These are phyloP conservation scores for Austroboletus novae-zelandiae DNA, from an alignment of 1,284 basidiomycete genomes.

Conservation along the genomic window DNA sequence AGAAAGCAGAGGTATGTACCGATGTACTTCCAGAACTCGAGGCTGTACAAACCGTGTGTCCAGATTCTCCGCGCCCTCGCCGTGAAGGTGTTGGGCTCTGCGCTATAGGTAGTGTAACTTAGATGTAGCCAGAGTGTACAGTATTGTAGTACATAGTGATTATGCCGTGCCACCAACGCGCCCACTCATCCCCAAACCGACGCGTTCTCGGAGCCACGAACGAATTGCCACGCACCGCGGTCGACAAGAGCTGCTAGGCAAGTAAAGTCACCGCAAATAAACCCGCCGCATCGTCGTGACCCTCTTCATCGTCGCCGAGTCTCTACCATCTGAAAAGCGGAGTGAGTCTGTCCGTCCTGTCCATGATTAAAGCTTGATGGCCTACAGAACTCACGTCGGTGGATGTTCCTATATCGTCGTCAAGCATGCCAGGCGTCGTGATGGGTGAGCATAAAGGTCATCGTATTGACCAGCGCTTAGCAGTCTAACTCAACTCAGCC, in stretches of 20 bases:
- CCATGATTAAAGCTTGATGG: slow-evolving; percentile 1
- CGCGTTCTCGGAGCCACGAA: slow-evolving; percentile 1
- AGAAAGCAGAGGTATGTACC: slow-evolving; percentile 79
- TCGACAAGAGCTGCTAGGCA: slow-evolving; percentile 2
- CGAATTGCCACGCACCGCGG: slow-evolving; percentile 6
- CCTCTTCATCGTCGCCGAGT: slow-evolving; percentile 10
- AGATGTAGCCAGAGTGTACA: background rate
- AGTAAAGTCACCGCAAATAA: background rate
- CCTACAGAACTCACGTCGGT: slow-evolving; percentile 7
- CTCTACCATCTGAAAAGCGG: slow-evolving; percentile 12
- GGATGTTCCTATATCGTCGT: slow-evolving; percentile 10
- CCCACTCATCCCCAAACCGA: no score
- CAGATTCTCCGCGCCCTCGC: slow-evolving; percentile 88
- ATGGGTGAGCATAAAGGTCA: slow-evolving; percentile 14
- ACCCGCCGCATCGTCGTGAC: slow-evolving; percentile 19
- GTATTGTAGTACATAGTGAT: background rate
- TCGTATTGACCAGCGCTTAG: background rate
- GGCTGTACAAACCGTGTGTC: slow-evolving; percentile 15
- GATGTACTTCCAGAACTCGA: background rate
- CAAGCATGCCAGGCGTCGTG: slow-evolving; percentile 5
- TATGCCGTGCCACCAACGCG: slow-evolving; percentile 11
- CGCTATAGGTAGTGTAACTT: slow-evolving; percentile 31
- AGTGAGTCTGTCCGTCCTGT: slow-evolving; percentile 10
- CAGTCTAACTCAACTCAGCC: slow-evolving; percentile 11
- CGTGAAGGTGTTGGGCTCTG: slow-evolving; percentile 83